Conservation (phyloP, 768 basidiomycete species). For the Tephrocybe sp. region DNA sequence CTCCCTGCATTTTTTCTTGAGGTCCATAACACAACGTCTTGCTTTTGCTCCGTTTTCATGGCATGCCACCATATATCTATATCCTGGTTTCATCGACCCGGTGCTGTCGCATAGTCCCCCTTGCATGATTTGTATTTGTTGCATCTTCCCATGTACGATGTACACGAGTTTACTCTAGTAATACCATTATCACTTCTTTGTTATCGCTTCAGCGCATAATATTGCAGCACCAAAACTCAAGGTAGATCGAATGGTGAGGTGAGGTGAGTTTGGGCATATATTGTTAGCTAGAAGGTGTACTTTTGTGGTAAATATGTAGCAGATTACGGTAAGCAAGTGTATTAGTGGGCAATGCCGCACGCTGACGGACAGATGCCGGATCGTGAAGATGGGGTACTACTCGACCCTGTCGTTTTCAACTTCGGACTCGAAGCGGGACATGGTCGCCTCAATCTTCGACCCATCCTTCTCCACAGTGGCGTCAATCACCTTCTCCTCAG, state of each 20-base stretch:
- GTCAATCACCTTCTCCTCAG: slow-evolving; percentile 29
- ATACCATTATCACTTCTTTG: slow-evolving; percentile 14
- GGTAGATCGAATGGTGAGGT: background rate
- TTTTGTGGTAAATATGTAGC: slow-evolving; percentile 3
- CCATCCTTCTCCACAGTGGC: slow-evolving; percentile 46
- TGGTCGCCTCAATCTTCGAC: slow-evolving; percentile 43
- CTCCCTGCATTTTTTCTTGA: slow-evolving; percentile 17
- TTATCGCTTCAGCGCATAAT: background rate
- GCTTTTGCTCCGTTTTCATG: slow-evolving; percentile 14
- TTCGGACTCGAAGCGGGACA: slow-evolving; percentile 25
- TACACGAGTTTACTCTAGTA: slow-evolving; percentile 11
- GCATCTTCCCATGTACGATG: slow-evolving; percentile 10
- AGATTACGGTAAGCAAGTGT: background rate
- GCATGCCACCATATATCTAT: slow-evolving; percentile 11
- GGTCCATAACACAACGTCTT: slow-evolving; percentile 1
- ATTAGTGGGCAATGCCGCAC: background rate
- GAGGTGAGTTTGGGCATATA: background rate
- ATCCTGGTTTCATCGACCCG: background rate
- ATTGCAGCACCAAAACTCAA: no score
- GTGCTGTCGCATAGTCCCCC: slow-evolving; percentile 3
- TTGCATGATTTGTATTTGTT: slow-evolving; percentile 13
- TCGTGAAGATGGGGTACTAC: background rate
- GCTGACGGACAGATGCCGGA: no score
- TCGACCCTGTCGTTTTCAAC: slow-evolving; percentile 17
- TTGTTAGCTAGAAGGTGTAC: background rate